Conservation (phyloP, 2,329 filamentous ascomycete species). For the Cephalotrichum gorgonifer region DNA sequence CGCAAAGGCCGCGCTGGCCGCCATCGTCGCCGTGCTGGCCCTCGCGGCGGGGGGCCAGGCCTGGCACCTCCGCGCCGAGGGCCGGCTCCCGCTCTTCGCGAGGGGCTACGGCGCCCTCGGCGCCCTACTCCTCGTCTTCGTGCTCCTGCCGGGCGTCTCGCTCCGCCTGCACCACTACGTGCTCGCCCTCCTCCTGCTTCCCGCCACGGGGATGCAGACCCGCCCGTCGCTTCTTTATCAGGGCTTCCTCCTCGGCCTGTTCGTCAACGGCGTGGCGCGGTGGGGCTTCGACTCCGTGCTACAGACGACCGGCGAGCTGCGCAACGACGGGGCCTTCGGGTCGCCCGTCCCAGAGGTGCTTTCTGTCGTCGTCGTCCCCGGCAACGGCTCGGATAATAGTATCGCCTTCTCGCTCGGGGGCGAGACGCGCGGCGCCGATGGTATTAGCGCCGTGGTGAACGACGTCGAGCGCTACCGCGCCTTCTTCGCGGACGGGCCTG, state of each 20-base stretch:
- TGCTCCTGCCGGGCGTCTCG: constrained; percentile 43
- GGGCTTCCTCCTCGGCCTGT: constrained; percentile 61
- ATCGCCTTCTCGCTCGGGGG: constrained; percentile 28
- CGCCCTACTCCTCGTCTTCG: constrained; percentile 31
- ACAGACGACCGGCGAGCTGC: constrained; percentile 55
- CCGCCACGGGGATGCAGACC: constrained; percentile 61
- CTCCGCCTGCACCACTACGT: constrained; percentile 71
- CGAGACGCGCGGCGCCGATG: constrained; percentile 4
- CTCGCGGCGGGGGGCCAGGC: constrained; percentile 33
- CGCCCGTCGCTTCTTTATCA: constrained; percentile 60
- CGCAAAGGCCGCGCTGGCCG: constrained; percentile 52
- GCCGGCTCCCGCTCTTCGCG: constrained; percentile 54
- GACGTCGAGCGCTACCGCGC: constrained; percentile 3
- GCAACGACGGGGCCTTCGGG: constrained; percentile 37
- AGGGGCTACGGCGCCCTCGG: constrained; percentile 40
- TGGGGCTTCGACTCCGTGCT: constrained; percentile 60
- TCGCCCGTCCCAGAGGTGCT: constrained; percentile 21
- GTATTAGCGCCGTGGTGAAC: neutral
- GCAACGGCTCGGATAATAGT: constrained; percentile 31
- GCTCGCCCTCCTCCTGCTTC: constrained; percentile 58
- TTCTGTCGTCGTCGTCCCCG: constrained; percentile 18
- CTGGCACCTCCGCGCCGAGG: constrained; percentile 57
- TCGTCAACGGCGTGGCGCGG: constrained; percentile 66
- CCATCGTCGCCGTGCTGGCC: constrained; percentile 52
- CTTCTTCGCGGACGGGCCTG: neutral